These are phyloP conservation scores for Liquidambar formosana DNA, from an alignment of 164 flowering plant species.

Conservation along the genomic window DNA sequence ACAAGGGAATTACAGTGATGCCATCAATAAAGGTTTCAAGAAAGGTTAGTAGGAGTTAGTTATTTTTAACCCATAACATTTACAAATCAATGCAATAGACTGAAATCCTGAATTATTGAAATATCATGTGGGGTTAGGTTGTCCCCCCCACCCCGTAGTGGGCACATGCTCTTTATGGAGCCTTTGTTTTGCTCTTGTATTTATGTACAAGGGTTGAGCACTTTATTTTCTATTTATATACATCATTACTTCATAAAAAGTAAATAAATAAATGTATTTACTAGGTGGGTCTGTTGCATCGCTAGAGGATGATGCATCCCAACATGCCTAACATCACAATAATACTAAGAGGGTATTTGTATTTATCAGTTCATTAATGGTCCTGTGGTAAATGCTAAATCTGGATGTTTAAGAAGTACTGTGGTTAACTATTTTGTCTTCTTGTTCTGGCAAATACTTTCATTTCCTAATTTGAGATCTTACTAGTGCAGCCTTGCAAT, in stretches of 20 bases:
- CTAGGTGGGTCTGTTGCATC: not conserved
- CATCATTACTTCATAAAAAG: not conserved
- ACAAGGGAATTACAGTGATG: conserved; percentile 83
- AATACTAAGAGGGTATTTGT: not conserved
- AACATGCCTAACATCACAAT: not conserved
- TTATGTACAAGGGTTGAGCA: no score
- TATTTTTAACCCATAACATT: not conserved
- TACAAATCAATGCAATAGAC: no score
- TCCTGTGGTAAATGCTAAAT: not conserved
- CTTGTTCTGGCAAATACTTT: not conserved
- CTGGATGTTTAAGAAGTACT: not conserved
- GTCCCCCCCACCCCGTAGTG: no score
- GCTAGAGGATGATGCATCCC: not conserved
- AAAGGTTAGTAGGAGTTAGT: conserved; percentile 54
- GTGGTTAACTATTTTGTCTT: not conserved
- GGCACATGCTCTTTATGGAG: no score
- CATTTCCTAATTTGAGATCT: conserved; percentile 3
- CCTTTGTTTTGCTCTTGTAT: not conserved
- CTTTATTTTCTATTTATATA: no score
- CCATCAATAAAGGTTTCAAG: conserved; percentile 70
- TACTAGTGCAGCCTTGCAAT: conserved; percentile 60
- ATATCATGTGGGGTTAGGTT: no score
- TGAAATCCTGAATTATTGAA: no score
- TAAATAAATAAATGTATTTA: not conserved
- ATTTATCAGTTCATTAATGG: not conserved